Base-by-base conservation (phyloP, 257 asterid genomes). In the Solanum sitiens region DNA sequence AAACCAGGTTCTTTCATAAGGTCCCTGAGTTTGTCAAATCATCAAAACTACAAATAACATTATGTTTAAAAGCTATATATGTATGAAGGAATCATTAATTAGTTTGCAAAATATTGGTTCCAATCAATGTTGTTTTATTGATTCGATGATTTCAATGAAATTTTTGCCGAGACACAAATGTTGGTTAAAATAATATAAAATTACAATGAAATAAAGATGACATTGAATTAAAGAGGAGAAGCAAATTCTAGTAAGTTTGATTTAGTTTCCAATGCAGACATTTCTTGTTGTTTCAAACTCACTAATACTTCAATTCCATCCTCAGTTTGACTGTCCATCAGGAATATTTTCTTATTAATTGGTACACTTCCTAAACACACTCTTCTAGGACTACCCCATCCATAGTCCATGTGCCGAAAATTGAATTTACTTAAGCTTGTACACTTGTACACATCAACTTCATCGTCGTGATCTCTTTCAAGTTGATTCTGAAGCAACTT, bases 371-470 rank as follows among this genome's bases (percentile, higher is more conserved):
- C 85, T 37, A 73, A 44, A 40, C 63, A 73, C 2, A 75, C 12
- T 45, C 68, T 86, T 37, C 1, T 14, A 6, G 88, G 88, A 68
- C 45, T 12, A 37, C 88, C 88, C 88, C 88, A 86, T 50, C 88
- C 85, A 32, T 6, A 86, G 42, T 86, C 74, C 2, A 35, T 56
- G 20, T 20, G 37, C 27, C 2, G 5, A 4, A 63, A 14, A 8
- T 16, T 84, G 50, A 71, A 73, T 15, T 61, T 73, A 63, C 85
- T 16, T 30, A 74, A 4, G 25, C 88, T 86, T 23, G 71, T 86
- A 35, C 84, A 86, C 13, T 37, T 42, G 27, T 50, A 86, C 25
- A 71, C 50, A 18, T 86, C 88, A 21, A 47, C 8, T 2, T 25
- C 86, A 35, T 68, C 11, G 21, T 68, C 2, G 21, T 53, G 63